Conservation (phyloP, 2,329 filamentous ascomycete genomes). For the Verticillium tricorpus region DNA sequence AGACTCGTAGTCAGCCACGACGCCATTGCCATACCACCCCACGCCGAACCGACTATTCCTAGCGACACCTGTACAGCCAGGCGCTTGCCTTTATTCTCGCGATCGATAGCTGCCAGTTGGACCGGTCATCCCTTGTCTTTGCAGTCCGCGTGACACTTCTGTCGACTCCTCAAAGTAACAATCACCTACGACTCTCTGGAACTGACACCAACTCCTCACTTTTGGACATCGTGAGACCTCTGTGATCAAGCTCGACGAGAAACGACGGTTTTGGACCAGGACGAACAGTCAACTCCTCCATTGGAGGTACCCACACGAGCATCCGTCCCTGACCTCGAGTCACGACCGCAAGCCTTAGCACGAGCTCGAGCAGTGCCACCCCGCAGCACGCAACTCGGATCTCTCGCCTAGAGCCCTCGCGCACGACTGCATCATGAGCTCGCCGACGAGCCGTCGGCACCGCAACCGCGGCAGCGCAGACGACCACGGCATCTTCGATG, state of each 20-base stretch:
- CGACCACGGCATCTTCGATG: constrained; percentile 46
- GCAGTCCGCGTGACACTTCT: neutral
- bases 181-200: neutral
- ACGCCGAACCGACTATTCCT: neutral
- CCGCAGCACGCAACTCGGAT: neutral
- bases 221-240: neutral
- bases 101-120: neutral
- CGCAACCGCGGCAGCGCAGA: constrained; percentile 35
- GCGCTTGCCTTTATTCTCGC: neutral
- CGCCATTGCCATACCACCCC: neutral
- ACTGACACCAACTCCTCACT: neutral
- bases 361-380: neutral
- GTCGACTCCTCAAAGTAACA: neutral
- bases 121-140: neutral
- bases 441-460: constrained; percentile 11
- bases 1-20: neutral
- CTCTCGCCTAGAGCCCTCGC: neutral
- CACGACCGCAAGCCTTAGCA: neutral
- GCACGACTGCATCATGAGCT: constrained; percentile 8
- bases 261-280: too few species aligned
- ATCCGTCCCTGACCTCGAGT: neutral
- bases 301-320: neutral
- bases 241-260: neutral
- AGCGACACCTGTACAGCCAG: neutral
- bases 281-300: neutral